Base-by-base conservation (phyloP, 768 basidiomycete species). In the Phaffia australis region DNA sequence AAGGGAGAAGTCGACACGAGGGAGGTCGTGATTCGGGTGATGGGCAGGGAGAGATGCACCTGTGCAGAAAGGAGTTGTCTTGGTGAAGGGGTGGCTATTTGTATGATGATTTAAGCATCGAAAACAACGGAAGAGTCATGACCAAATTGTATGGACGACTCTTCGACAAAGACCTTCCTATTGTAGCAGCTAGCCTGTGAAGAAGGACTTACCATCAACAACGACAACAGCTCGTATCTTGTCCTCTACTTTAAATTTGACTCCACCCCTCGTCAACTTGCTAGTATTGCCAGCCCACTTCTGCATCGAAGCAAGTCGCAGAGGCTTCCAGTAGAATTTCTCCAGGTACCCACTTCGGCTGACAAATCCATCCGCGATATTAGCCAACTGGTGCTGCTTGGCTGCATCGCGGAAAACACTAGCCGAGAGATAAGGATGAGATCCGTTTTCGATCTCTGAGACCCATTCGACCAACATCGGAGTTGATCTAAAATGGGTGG, bases 301-400 rank as follows among this genome's bases (percentile, higher is more conserved):
- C 83, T 67, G 88, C 73, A 32, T 84, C 80, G 69, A 78, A 74
- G 49, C 79, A 79, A 64, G 52, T 27, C 92, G 81, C 15, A 88
- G 85, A 15, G 77, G 75, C 64, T 85, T 84, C 74, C 89, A 87
- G 32, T 89, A 82, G 15, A 86, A 76, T 61, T 85, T 81, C 74
- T 95, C 91, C 86, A 88, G 90, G n/a, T 89, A 74, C 66, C 87
- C 86, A 66, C 87, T 84, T 72, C 85, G 85, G 19, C 83, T 85
- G 50, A 90, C 70, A 70, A 85, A 87, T 5, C 92, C 92, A 65
- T 88, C 86, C 0, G 76, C 73, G 4, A 92, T 75, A 3, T 80
- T 82, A 0, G 85, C 80, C 21, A 84, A 69, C 74, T 94, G 94
- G 76, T 92, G 92, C 42, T 87, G 81, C 80, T 83, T 84, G 1